These are phyloP conservation scores for Leccinum subtestaceum DNA, from an alignment of 768 basidiomycete species.

Conservation along the genomic window DNA sequence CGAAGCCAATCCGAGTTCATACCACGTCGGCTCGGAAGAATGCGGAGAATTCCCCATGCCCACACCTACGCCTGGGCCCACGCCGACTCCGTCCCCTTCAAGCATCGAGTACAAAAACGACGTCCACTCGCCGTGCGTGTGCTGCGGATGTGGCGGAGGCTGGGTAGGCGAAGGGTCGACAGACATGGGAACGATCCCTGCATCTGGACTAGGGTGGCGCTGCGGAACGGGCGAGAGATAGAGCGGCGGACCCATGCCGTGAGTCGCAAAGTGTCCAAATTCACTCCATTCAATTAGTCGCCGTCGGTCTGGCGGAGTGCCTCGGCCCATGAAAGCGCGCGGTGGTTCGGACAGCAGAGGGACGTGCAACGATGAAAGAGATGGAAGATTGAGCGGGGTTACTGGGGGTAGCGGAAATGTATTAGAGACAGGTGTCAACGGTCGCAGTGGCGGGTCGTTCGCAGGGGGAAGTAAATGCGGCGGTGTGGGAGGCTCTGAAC, in stretches of 20 bases:
- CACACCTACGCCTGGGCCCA: conserved; percentile 1
- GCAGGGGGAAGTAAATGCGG: not conserved
- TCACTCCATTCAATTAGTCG: conserved; percentile 32
- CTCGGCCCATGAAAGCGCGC: conserved; percentile 35
- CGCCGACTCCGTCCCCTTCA: conserved; percentile 28
- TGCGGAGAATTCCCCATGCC: conserved; percentile 5
- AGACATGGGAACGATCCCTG: conserved; percentile 22
- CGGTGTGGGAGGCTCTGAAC: not conserved
- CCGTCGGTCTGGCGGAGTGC: conserved; percentile 31
- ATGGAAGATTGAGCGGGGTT: conserved; percentile 17
- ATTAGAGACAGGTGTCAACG: conserved; percentile 5
- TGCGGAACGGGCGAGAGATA: conserved; percentile 27
- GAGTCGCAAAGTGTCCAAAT: conserved; percentile 15
- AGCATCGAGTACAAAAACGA: conserved; percentile 35
- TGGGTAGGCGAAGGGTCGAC: conserved; percentile 11
- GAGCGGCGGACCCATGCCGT: conserved; percentile 25
- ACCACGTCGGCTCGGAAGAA: conserved; percentile 23
- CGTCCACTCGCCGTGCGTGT: conserved; percentile 29
- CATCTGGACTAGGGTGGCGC: conserved; percentile 11
- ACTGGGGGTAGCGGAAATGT: conserved; percentile 5
- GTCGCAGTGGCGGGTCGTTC: not conserved
- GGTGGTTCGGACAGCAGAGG: conserved; percentile 32
- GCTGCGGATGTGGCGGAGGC: not conserved
- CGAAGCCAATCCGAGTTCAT: conserved; percentile 27
- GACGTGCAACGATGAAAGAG: conserved; percentile 31